phyloP scores from a whole-genome alignment of 2,329 filamentous ascomycete genomes.

The Fusarium chlamydosporum region DNA sequence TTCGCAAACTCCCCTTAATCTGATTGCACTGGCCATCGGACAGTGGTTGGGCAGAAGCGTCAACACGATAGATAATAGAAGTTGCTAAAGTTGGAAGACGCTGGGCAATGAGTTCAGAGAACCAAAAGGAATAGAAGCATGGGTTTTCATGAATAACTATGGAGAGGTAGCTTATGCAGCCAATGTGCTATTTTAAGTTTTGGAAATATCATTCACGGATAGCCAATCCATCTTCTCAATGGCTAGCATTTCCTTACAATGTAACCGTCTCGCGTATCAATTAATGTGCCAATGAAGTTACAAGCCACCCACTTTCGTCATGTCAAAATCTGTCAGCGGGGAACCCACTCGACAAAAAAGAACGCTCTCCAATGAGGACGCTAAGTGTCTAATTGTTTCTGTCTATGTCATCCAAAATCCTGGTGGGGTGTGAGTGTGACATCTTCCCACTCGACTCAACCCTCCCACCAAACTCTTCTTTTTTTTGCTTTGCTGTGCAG shows the following conservation, averaged over 20 bases:
- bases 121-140: background rate
- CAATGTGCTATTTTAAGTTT: slow-evolving; percentile 4
- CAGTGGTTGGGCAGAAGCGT: too few species aligned
- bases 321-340: slow-evolving; percentile 48
- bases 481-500: slow-evolving; percentile 29
- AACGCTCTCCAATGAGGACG: background rate
- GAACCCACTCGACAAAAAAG: slow-evolving; percentile 24
- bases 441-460: slow-evolving; percentile 35
- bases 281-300: slow-evolving; percentile 13
- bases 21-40: too few species aligned
- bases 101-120: background rate
- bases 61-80: too few species aligned
- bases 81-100: too few species aligned
- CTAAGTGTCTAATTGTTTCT: slow-evolving; percentile 27
- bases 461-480: slow-evolving; percentile 45
- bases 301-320: slow-evolving; percentile 44
- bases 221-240: slow-evolving; percentile 17
- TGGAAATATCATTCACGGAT: background rate
- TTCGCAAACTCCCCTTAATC: too few species aligned
- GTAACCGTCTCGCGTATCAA: slow-evolving; percentile 24
- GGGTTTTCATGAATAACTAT: background rate
- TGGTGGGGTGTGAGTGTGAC: slow-evolving; percentile 50
- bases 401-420: slow-evolving; percentile 27
- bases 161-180: background rate
- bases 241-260: slow-evolving; percentile 4